These are phyloP conservation scores for Coemansia sp. DNA, from an alignment of 192 early-diverging fungal species.

Conservation along the genomic window DNA sequence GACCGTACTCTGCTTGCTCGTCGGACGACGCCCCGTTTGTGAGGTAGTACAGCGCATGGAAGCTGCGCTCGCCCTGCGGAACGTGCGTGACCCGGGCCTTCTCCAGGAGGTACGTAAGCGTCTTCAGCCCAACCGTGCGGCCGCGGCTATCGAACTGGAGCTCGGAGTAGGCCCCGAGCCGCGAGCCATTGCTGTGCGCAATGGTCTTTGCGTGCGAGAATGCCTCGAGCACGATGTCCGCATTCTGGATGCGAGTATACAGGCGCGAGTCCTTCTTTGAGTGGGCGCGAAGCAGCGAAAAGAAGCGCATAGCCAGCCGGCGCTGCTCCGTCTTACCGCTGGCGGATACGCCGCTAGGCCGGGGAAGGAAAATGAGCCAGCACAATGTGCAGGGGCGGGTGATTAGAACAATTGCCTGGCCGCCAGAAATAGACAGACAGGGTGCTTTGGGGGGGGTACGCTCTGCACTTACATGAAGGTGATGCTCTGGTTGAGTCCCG, in stretches of 20 bases:
- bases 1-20: constrained; percentile 59
- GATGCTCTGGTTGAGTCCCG: constrained; percentile 82
- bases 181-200: constrained; percentile 73
- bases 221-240: constrained; percentile 72
- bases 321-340: constrained; percentile 82
- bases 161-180: constrained; percentile 77
- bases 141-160: constrained; percentile 86
- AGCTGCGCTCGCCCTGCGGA: constrained; percentile 69
- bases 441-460: too few relatives aligned
- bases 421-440: not conserved
- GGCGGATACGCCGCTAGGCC: constrained; percentile 80
- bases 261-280: constrained; percentile 66
- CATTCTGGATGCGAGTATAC: constrained; percentile 59
- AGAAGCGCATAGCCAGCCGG: constrained; percentile 55
- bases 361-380: not conserved
- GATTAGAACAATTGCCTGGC: not conserved
- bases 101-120: constrained; percentile 83
- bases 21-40: constrained; percentile 69
- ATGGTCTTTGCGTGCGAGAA: constrained; percentile 81
- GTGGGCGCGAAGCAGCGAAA: constrained; percentile 61
- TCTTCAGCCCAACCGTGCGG: constrained; percentile 77
- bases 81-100: constrained; percentile 71
- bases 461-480: constrained; percentile 66
- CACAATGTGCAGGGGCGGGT: not conserved
- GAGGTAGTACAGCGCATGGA: constrained; percentile 95